Base-by-base conservation (phyloP, 352 stramenopile species). In the Peronosclerospora sorghi region DNA sequence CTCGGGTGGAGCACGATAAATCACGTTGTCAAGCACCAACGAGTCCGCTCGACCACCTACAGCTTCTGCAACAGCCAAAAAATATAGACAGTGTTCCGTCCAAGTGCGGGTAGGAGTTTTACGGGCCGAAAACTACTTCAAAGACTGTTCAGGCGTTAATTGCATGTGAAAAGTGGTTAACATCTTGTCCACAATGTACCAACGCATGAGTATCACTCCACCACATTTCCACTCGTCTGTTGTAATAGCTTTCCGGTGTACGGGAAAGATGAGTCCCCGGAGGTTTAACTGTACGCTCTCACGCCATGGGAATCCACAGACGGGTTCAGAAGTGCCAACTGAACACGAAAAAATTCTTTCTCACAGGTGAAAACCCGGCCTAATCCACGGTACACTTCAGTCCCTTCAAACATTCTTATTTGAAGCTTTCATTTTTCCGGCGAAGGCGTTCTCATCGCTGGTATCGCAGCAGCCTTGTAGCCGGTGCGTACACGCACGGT, bases 161-260 rank as follows among this genome's bases (percentile, higher is more conserved):
- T 10, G 21, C 1, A 26, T 46, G 12, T 51, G 36, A 2, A 40
- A 35, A 2, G 38, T 30, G 14, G 45, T 24, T 0, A 43, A 5
- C 15, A 43, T 30, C 17, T n/a, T 21, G 15, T 38, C 29, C 35
- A 52, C 40, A 1, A 52, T 15, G 15, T 46, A 41, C n/a, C 45
- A 45, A 9, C 8, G 24, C 41, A 5, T 20, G 45, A 1, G 23
- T 30, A 17, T 47, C 20, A 0, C 0, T 5, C 21, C 37, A 46
- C 37, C 23, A 53, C 2, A 15, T 5, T 0, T 53, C 21, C 0
- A 53, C 45, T 7, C 47, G 45, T 24, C 41, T 53, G 36, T 53
- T 19, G 21, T 32, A 47, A 12, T 47, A 41, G 12, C 20, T 5
- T 8, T 47, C 23, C 7, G 45, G 14, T 13, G 30, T 53, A 0